A percentile compares a stretch with the other conserved stretches of the same genome.
phyloP scores from a whole-genome alignment of 495 filamentous ascomycete genomes.

The Darksidea phi region DNA sequence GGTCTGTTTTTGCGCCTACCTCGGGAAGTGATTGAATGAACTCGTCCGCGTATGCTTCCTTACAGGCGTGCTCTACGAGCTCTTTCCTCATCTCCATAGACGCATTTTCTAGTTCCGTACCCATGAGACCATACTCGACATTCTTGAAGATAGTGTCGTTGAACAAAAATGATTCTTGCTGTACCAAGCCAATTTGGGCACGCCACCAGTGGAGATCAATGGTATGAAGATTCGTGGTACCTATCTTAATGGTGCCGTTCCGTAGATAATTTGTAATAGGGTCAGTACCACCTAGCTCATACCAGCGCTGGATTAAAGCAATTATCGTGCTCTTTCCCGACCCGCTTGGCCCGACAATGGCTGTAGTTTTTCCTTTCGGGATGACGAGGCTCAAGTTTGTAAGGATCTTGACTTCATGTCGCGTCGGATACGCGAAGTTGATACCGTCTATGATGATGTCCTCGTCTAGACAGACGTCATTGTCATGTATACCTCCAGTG shows the following conservation, averaged over 20 bases:
- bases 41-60: slow-evolving; percentile 60
- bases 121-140: slow-evolving; percentile 63
- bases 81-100: slow-evolving; percentile 51
- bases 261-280: slow-evolving; percentile 43
- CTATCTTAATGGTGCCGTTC: slow-evolving; percentile 42
- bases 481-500: neutral
- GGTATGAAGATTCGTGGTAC: slow-evolving; percentile 50
- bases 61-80: slow-evolving; percentile 60
- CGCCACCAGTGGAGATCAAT: slow-evolving; percentile 44
- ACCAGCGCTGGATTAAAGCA: slow-evolving; percentile 90
- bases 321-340: slow-evolving; percentile 94
- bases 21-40: slow-evolving; percentile 56
- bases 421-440: slow-evolving; percentile 81
- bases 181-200: slow-evolving; percentile 17
- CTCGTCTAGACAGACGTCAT: neutral
- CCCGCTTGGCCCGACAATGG: slow-evolving; percentile 81
- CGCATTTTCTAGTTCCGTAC: slow-evolving; percentile 58
- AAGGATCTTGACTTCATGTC: slow-evolving; percentile 85
- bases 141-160: slow-evolving; percentile 67
- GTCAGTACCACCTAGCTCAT: slow-evolving; percentile 48
- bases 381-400: slow-evolving; percentile 71
- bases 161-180: slow-evolving; percentile 63
- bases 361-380: slow-evolving; percentile 84
- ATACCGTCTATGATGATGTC: neutral
- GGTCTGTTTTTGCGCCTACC: slow-evolving; percentile 15